Conservation (phyloP, 371 early-diverging fungal species). For the Mucor indicus region DNA sequence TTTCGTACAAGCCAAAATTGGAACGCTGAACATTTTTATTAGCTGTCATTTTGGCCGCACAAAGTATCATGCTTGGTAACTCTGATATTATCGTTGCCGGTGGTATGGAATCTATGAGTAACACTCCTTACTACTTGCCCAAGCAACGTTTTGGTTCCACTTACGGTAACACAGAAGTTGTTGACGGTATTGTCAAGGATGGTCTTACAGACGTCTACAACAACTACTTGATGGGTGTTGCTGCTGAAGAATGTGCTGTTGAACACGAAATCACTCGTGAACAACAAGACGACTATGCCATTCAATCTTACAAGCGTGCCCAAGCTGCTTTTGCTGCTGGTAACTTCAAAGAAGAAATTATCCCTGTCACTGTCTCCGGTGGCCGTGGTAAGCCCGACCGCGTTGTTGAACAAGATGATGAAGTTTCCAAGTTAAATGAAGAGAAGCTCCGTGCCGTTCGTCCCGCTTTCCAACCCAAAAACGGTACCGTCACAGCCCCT, state of each 20-base stretch:
- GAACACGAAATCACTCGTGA: conserved; percentile 80
- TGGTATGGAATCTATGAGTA: conserved; percentile 98
- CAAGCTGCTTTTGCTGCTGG: conserved; percentile 79
- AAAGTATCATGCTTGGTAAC: conserved; percentile 79
- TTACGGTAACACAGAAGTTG: conserved; percentile 81
- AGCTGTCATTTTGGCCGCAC: conserved; percentile 84
- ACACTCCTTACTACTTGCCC: conserved; percentile 90
- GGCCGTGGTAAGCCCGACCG: conserved; percentile 83
- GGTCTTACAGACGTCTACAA: conserved; percentile 95
- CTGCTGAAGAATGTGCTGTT: conserved; percentile 90
- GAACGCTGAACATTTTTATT: background rate
- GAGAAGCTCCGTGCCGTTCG: conserved; percentile 83
- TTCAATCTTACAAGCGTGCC: conserved; percentile 84
- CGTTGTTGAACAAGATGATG: conserved; percentile 77
- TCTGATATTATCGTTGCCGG: conserved; percentile 87
- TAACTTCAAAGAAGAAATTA: conserved; percentile 80
- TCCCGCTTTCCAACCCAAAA: conserved; percentile 84
- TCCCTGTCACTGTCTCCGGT: conserved; percentile 81
- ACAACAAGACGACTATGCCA: conserved; percentile 88
- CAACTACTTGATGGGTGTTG: conserved; percentile 86
- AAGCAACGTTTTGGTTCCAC: conserved; percentile 76
- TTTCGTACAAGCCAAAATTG: background rate
- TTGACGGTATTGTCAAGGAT: conserved; percentile 90
- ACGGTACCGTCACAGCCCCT: conserved; percentile 94
- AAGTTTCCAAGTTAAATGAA: conserved; percentile 66